Percentiles rank a stretch among this genome's conserved stretches.
phyloP scores from a whole-genome alignment of 768 basidiomycete genomes.

The Termitomyces sp. region DNA sequence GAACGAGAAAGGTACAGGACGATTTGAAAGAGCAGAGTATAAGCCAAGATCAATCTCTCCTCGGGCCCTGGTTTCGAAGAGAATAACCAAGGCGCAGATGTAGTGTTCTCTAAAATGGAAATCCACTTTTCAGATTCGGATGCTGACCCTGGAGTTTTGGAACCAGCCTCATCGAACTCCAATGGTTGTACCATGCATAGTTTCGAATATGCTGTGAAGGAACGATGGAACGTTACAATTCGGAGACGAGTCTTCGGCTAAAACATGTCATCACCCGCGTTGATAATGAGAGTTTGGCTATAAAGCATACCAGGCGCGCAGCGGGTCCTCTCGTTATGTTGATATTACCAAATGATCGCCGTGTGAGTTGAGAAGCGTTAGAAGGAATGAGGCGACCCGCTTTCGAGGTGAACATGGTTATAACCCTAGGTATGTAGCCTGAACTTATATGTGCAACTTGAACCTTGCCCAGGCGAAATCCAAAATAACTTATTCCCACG shows the following conservation, averaged over 20 bases:
- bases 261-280: neutral
- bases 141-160: neutral
- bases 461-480: too few species aligned
- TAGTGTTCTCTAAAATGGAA: slow-evolving; percentile 19
- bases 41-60: slow-evolving; percentile 18
- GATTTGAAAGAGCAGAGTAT: slow-evolving; percentile 23
- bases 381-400: neutral
- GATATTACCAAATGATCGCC: neutral
- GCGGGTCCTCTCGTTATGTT: neutral
- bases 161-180: neutral
- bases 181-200: neutral
- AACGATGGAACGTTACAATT: neutral
- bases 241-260: neutral
- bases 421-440: too few species aligned
- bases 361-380: neutral
- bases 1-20: slow-evolving; percentile 22
- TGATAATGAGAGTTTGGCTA: neutral
- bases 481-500: neutral
- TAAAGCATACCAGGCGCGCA: neutral
- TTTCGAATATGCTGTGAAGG: slow-evolving; percentile 2
- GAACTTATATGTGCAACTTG: too few species aligned
- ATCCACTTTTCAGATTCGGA: slow-evolving; percentile 18
- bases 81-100: slow-evolving; percentile 20
- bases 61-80: slow-evolving; percentile 3
- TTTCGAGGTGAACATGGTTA: neutral